A percentile compares a stretch with the other conserved stretches of the same genome.
Evolutionary conservation across 768 basidiomycete genomes (phyloP).

Genomic region (Mycena haematopus): DNA sequence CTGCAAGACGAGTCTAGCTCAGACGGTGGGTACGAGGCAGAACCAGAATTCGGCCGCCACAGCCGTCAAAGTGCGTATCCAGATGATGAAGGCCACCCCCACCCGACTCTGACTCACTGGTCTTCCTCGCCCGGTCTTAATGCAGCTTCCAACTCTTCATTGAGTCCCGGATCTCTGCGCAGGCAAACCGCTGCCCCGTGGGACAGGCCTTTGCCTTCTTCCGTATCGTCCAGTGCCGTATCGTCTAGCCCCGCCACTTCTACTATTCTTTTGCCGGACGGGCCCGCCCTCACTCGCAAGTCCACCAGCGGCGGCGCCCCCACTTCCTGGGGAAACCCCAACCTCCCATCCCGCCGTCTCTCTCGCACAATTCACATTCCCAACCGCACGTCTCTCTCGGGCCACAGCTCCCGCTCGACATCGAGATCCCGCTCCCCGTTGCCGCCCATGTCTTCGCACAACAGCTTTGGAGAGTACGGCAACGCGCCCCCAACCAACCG

Average conservation of each 20-base stretch:
- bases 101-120: conserved; percentile 57
- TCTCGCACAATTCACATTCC: conserved; percentile 86
- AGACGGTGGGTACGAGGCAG: conserved; percentile 85
- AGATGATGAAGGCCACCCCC: conserved; percentile 45
- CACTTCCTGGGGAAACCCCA: conserved; percentile 61
- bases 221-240: conserved; percentile 61
- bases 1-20: conserved; percentile 78
- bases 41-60: conserved; percentile 69
- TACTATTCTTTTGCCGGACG: conserved; percentile 65
- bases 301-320: conserved; percentile 50
- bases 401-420: conserved; percentile 89
- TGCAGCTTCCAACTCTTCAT: conserved; percentile 71
- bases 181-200: conserved; percentile 70
- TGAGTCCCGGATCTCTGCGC: conserved; percentile 73
- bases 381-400: conserved; percentile 68
- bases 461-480: conserved; percentile 66
- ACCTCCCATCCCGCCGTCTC: conserved; percentile 75
- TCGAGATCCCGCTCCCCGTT: conserved; percentile 95
- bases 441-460: conserved; percentile 69
- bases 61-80: conserved; percentile 79
- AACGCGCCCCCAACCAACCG: conserved; percentile 57
- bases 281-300: conserved; percentile 66
- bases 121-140: conserved; percentile 61
- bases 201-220: conserved; percentile 64
- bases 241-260: conserved; percentile 68